These are phyloP conservation scores for Xylaria nigripes DNA, from an alignment of 495 filamentous ascomycete genomes.

Conservation along the genomic window DNA sequence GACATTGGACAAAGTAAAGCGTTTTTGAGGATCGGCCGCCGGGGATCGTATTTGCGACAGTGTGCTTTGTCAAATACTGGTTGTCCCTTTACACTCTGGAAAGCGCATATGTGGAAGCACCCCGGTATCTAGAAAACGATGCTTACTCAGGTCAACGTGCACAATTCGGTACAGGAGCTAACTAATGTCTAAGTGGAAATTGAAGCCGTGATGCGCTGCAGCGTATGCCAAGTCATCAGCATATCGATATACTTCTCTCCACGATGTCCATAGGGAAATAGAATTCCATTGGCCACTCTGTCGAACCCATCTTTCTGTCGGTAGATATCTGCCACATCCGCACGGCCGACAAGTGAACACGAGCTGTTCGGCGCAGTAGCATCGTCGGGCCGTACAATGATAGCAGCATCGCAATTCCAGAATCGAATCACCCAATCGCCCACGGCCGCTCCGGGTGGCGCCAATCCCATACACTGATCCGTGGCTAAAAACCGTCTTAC, in stretches of 20 bases:
- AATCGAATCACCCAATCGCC: constrained; percentile 19
- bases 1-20: too few species aligned
- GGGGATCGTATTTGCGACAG: too few species aligned
- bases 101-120: too few species aligned
- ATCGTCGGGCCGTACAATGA: constrained; percentile 11
- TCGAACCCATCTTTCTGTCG: not conserved
- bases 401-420: constrained; percentile 20
- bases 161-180: too few species aligned
- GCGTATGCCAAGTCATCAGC: not conserved
- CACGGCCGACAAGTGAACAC: constrained; percentile 11
- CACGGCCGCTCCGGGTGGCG: constrained; percentile 10
- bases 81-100: too few species aligned
- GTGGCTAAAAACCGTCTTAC: constrained; percentile 11
- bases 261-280: not conserved
- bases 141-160: too few species aligned
- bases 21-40: too few species aligned
- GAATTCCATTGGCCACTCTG: not conserved
- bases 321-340: constrained; percentile 11
- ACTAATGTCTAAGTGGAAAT: not conserved
- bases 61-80: too few species aligned
- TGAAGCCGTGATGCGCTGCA: constrained; percentile 1
- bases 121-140: too few species aligned
- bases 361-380: not conserved
- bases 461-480: constrained; percentile 12
- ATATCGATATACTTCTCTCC: not conserved